phyloP scores from a whole-genome alignment of 495 filamentous ascomycete genomes.

The Glarea lozoyensis region DNA sequence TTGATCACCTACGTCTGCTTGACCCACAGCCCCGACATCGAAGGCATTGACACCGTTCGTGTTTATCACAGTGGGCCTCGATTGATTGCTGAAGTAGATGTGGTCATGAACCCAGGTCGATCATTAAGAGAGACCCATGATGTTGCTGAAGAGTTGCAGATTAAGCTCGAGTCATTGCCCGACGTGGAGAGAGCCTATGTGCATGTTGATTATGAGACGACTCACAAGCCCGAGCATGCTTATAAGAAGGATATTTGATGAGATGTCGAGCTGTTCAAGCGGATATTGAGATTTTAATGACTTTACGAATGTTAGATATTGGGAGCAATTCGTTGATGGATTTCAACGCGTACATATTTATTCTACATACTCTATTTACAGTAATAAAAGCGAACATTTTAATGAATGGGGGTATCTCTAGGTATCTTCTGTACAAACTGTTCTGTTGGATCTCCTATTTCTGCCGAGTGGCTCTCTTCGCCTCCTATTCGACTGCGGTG shows the following conservation, averaged over 20 bases:
- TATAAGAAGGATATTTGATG: conserved; percentile 44
- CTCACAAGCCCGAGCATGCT: conserved; percentile 77
- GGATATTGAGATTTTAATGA: no score
- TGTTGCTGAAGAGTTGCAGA: conserved; percentile 87
- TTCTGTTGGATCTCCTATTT: no score
- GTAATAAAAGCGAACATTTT: no score
- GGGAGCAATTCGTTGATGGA: no score
- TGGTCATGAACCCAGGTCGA: conserved; percentile 68
- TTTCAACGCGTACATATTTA: no score
- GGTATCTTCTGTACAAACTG: no score
- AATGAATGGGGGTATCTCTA: no score
- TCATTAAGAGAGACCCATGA: conserved; percentile 79
- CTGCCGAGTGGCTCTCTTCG: no score
- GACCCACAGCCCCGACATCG: conserved; percentile 77
- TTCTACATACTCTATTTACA: no score
- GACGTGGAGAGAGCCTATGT: conserved; percentile 94
- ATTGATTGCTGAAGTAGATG: conserved; percentile 82
- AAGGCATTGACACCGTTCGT: conserved; percentile 86
- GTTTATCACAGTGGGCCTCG: conserved; percentile 87
- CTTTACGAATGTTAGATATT: no score
- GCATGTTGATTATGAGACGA: conserved; percentile 95
- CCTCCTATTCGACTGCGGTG: no score
- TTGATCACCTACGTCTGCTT: conserved; percentile 95
- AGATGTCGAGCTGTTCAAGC: neutral
- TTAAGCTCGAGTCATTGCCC: conserved; percentile 86